Percentiles rank a stretch among this genome's conserved stretches.
These are phyloP conservation scores for Pseudohalonectria lignicola DNA, from an alignment of 2,329 filamentous ascomycete species.

Conservation along the genomic window DNA sequence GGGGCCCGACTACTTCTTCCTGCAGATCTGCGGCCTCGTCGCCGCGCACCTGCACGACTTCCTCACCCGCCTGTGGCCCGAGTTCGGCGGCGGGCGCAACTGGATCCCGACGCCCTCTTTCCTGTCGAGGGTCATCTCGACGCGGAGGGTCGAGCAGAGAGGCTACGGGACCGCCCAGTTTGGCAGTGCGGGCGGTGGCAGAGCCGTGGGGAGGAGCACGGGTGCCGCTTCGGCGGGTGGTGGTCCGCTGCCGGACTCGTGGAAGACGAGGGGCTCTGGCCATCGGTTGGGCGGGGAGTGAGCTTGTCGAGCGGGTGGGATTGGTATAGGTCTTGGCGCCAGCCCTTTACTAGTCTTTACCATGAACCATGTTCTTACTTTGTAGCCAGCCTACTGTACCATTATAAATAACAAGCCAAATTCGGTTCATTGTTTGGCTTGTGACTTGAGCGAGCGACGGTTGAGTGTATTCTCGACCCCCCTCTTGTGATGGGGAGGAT, in stretches of 20 bases:
- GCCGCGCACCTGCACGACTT: slow-evolving; percentile 90
- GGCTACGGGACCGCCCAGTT: slow-evolving; percentile 48
- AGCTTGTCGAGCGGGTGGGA: no score
- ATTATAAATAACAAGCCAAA: no score
- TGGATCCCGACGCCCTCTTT: slow-evolving; percentile 63
- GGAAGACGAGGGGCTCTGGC: slow-evolving; percentile 52
- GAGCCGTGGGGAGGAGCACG: slow-evolving; percentile 26
- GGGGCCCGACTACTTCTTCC: slow-evolving; percentile 43
- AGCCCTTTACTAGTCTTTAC: no score
- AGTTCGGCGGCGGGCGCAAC: slow-evolving; percentile 75
- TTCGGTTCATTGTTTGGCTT: no score
- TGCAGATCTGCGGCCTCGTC: slow-evolving; percentile 67
- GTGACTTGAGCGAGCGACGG: no score
- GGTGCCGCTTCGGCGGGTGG: slow-evolving; percentile 24
- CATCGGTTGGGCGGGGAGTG: slow-evolving; percentile 48
- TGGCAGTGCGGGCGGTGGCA: no score
- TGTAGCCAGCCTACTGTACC: no score
- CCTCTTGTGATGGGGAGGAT: no score
- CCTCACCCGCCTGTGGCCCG: slow-evolving; percentile 74
- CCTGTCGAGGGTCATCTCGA: slow-evolving; percentile 55
- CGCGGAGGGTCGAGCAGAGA: slow-evolving; percentile 30
- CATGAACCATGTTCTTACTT: no score
- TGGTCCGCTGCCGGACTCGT: slow-evolving; percentile 49
- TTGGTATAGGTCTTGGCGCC: no score
- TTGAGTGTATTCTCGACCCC: no score